Conservation (phyloP, 2,329 filamentous ascomycete species). For the Paramyrothecium sp. region DNA sequence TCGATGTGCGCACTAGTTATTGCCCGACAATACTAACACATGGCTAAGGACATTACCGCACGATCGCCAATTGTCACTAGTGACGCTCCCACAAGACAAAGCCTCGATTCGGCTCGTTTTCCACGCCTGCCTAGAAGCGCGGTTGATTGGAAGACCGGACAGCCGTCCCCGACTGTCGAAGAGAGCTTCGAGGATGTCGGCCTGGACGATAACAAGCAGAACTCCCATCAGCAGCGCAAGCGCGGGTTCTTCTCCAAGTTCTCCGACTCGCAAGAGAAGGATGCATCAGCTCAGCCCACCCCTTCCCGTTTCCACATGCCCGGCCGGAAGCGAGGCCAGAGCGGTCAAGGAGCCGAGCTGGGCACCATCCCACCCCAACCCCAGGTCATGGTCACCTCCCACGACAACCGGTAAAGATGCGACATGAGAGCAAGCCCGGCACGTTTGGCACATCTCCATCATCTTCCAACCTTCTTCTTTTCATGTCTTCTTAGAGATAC, state of each 20-base stretch:
- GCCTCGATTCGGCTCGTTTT: slow-evolving; percentile 73
- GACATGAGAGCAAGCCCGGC: too few species aligned
- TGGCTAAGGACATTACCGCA: slow-evolving; percentile 78
- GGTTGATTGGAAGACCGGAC: slow-evolving; percentile 56
- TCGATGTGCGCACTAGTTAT: not conserved
- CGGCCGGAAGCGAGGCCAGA: slow-evolving; percentile 67
- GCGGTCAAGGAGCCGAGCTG: slow-evolving; percentile 69
- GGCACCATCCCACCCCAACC: slow-evolving; percentile 58
- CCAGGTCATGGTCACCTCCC: slow-evolving; percentile 20
- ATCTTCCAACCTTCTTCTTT: slow-evolving; percentile 3
- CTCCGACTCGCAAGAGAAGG: slow-evolving; percentile 53
- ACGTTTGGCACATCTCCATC: slow-evolving; percentile 5
- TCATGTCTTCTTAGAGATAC: not conserved
- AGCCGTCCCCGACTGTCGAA: slow-evolving; percentile 66
- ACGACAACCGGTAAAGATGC: slow-evolving; percentile 10
- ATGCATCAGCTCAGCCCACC: slow-evolving; percentile 31
- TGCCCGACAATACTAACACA: not conserved
- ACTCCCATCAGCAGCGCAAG: slow-evolving; percentile 37
- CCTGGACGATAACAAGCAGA: slow-evolving; percentile 68
- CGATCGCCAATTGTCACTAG: slow-evolving; percentile 69
- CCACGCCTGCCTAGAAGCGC: slow-evolving; percentile 62
- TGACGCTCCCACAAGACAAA: slow-evolving; percentile 68
- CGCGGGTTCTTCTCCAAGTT: slow-evolving; percentile 77
- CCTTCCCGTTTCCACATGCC: slow-evolving; percentile 64
- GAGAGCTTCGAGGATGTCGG: slow-evolving; percentile 90